Evolutionary conservation across 2,329 filamentous ascomycete genomes (phyloP), one percentile per base, ranked within the genome.

Genomic region (Epicoccum nigrum): DNA sequence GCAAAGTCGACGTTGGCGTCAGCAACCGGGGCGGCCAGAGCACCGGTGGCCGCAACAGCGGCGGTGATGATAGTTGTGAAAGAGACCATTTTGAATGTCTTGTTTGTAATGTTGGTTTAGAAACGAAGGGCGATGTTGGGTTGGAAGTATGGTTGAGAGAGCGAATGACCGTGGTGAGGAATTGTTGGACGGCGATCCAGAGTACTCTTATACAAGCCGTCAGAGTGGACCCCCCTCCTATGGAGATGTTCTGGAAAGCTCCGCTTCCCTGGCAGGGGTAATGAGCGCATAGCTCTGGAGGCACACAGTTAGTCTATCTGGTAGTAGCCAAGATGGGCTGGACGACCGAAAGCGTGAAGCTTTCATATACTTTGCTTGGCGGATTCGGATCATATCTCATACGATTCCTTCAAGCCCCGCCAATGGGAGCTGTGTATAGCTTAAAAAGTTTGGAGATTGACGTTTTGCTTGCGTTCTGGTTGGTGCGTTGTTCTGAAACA

Each of bases 1-100:
- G 71, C 68, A 31, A 75, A 59, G 49, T 72, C 71, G 45, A 61
- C 60, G 33, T 4, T 13, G 28, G 28, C 7, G 13, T 30, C 28
- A 30, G 28, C 28, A n/a, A 70, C 60, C 23, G 66, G 66, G 20
- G 62, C 67, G 40, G 62, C 63, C 28, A 68, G 51, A 40, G 58
- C 62, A 42, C 61, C 54, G 31, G 65, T 60, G 28, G 61, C 56
- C 43, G 62, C 64, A 35, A 62, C 53, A 30, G 61, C 62, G 25
- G 62, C 60, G 20, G 64, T 63, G 55, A 67, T 39, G 51, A 69
- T 42, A 13, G 62, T 56, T 30, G 56, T 67, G 56, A 69, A 68
- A 17, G 66, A 68, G 9, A 69, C 63, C 66, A 69, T 69, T 39
- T 39, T 67, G 55, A 19, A 23, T 20, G 23, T 45, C 19, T 42